Evolutionary conservation across 106 monocot genomes (phyloP).

Genomic region (Dendrobium nobile): DNA sequence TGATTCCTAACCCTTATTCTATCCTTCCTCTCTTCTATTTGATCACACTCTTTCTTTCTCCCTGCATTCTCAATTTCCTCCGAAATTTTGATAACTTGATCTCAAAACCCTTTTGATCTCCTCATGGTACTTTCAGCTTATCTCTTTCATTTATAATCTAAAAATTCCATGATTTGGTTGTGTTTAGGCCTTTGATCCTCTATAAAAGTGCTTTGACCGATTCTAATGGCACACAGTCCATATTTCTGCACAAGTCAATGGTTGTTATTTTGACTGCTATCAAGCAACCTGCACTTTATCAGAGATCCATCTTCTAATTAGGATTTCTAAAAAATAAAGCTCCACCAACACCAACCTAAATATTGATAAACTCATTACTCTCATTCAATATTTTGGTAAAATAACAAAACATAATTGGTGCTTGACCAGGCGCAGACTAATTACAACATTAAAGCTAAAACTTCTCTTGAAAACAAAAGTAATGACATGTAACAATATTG

Average conservation of each 20-base stretch:
- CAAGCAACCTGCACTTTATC: neutral
- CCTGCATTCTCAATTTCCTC: too few relatives aligned
- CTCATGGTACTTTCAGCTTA: too few relatives aligned
- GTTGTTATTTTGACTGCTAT: neutral
- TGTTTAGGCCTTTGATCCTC: too few relatives aligned
- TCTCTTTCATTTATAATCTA: too few relatives aligned
- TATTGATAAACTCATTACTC: neutral
- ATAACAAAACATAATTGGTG: neutral
- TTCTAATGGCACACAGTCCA: neutral
- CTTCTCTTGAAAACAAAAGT: neutral
- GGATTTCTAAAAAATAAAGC: neutral
- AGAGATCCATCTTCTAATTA: neutral
- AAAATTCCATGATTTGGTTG: too few relatives aligned
- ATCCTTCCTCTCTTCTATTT: too few relatives aligned
- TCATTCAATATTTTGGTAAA: neutral
- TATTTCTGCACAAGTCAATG: neutral
- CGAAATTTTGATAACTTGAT: too few relatives aligned
- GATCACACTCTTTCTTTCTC: too few relatives aligned
- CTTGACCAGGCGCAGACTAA: neutral
- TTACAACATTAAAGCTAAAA: neutral
- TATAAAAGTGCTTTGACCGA: too few relatives aligned
- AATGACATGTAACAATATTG: neutral
- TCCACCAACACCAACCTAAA: neutral
- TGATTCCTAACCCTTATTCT: too few relatives aligned
- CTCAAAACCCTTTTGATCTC: too few relatives aligned